Conservation (phyloP, 2,329 filamentous ascomycete genomes). For the Blastomyces parvus region DNA sequence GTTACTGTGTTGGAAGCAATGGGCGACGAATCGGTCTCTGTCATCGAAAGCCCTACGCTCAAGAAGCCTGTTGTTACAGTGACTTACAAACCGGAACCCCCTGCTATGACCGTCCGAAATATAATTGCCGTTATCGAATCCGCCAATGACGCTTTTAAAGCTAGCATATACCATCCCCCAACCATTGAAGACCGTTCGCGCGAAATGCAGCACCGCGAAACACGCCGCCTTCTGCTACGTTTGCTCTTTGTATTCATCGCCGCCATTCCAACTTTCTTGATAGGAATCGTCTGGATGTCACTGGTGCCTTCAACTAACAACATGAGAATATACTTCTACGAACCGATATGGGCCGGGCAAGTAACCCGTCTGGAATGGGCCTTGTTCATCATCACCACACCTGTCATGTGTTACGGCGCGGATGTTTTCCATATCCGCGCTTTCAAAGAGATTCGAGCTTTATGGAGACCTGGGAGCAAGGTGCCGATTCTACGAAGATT, state of each 20-base stretch:
- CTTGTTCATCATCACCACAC: slow-evolving; percentile 71
- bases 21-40: slow-evolving; percentile 39
- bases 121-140: slow-evolving; percentile 60
- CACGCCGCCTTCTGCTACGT: slow-evolving; percentile 58
- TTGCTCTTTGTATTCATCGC: slow-evolving; percentile 58
- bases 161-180: slow-evolving; percentile 66
- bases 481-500: slow-evolving; percentile 66
- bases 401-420: slow-evolving; percentile 77
- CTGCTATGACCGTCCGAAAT: slow-evolving; percentile 62
- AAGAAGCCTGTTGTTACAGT: slow-evolving; percentile 60
- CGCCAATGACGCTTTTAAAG: slow-evolving; percentile 55
- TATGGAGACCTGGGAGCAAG: slow-evolving; percentile 69
- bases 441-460: slow-evolving; percentile 63
- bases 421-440: slow-evolving; percentile 75
- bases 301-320: slow-evolving; percentile 54
- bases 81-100: slow-evolving; percentile 58
- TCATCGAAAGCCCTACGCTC: slow-evolving; percentile 42
- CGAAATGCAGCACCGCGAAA: slow-evolving; percentile 60
- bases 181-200: slow-evolving; percentile 74
- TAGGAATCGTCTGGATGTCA: slow-evolving; percentile 88
- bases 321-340: slow-evolving; percentile 57
- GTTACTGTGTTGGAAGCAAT: slow-evolving; percentile 31
- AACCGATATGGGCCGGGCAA: slow-evolving; percentile 57
- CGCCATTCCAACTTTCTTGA: slow-evolving; percentile 72
- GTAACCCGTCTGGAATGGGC: slow-evolving; percentile 69